phyloP scores from a whole-genome alignment of 306 rosid genomes.

The Quercus wislizeni region DNA sequence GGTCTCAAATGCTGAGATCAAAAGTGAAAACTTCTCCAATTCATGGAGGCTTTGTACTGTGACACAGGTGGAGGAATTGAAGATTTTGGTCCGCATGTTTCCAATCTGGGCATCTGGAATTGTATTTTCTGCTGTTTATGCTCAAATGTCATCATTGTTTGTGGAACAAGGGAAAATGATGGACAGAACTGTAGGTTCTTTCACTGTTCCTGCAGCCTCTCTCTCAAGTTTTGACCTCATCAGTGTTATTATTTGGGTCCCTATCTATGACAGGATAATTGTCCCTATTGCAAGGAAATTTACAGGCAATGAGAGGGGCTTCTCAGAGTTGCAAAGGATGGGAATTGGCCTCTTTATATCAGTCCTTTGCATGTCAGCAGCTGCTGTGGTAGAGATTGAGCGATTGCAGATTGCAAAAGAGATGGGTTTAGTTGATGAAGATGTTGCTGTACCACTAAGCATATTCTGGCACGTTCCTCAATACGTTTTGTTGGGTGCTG shows the following conservation, averaged over 20 bases:
- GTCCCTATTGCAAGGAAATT: conserved; percentile 82
- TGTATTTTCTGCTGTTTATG: conserved; percentile 80
- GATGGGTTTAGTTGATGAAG: conserved; percentile 54
- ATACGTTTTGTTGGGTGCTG: conserved; percentile 83
- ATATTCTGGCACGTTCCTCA: conserved; percentile 89
- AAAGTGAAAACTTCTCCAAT: conserved; percentile 57
- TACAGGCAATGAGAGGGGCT: conserved; percentile 83
- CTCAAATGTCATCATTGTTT: conserved; percentile 92
- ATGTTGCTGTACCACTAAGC: conserved; percentile 61
- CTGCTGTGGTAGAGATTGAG: conserved; percentile 73
- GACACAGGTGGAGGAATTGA: conserved; percentile 92
- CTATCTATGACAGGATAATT: conserved; percentile 65
- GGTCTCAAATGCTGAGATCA: conserved; percentile 54
- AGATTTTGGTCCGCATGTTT: conserved; percentile 89
- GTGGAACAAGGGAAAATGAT: conserved; percentile 93
- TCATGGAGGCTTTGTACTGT: conserved; percentile 86
- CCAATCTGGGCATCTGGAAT: conserved; percentile 94
- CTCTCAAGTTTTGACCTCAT: conserved; percentile 74
- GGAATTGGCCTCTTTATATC: conserved; percentile 88
- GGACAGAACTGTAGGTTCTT: conserved; percentile 74
- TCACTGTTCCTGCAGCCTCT: conserved; percentile 85
- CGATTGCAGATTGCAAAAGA: conserved; percentile 70
- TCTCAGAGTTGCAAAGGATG: conserved; percentile 93
- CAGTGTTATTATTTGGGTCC: conserved; percentile 94
- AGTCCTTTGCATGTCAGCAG: conserved; percentile 86